phyloP scores from a whole-genome alignment of 1,139 yeast genomes.

The Debaryomyces subglobosus region DNA sequence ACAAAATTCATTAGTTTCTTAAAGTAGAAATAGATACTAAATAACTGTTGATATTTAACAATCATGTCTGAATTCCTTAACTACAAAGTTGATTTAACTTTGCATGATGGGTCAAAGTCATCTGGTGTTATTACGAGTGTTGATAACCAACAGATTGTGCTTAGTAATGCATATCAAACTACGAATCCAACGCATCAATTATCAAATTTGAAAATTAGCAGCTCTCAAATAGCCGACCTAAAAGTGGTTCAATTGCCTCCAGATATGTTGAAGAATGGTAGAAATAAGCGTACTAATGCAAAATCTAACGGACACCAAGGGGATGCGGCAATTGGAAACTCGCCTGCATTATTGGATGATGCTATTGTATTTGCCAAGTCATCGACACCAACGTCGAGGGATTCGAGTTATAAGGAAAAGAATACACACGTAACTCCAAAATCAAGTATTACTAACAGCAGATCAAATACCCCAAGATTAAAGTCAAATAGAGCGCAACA shows the following conservation, averaged over 20 bases:
- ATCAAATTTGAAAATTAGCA: conserved; percentile 30
- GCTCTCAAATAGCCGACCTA: conserved; percentile 47
- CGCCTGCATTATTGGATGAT: conserved; percentile 24
- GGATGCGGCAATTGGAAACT: conserved; percentile 1
- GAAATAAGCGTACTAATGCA: conserved; percentile 9
- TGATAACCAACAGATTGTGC: conserved; percentile 38
- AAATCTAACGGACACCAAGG: conserved; percentile 7
- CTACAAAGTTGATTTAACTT: conserved; percentile 52
- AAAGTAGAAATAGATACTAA: background rate
- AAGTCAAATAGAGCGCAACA: conserved; percentile 8
- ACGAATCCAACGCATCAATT: conserved; percentile 19
- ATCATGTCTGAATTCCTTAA: conserved; percentile 51
- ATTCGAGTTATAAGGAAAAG: conserved; percentile 10
- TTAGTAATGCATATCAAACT: conserved; percentile 38
- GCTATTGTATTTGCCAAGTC: conserved; percentile 31
- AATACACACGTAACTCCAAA: background rate
- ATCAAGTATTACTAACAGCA: conserved; percentile 8
- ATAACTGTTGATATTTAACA: background rate
- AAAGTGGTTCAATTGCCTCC: conserved; percentile 54
- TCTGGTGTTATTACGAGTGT: conserved; percentile 53
- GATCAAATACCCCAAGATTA: conserved; percentile 21
- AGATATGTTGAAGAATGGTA: conserved; percentile 25
- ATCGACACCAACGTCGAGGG: conserved; percentile 11
- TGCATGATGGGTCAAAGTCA: conserved; percentile 49
- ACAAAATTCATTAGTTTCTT: background rate